Base-by-base conservation (phyloP, 2,329 filamentous ascomycete genomes). In the Dryadomyces sulphureus region DNA sequence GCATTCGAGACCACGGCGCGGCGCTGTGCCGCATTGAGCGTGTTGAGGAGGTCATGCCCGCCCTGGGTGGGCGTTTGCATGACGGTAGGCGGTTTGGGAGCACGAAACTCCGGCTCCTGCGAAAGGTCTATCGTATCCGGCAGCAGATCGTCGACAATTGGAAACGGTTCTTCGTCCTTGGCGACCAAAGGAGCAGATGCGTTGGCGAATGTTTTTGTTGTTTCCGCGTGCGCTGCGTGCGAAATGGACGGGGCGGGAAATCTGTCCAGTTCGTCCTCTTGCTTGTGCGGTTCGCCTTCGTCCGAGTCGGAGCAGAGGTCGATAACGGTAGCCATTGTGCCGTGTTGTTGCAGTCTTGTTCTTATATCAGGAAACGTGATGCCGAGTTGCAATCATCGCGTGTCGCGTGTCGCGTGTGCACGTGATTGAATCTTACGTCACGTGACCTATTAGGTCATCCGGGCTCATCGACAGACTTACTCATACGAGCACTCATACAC, bases 11-110 rank as follows among this genome's bases (percentile, higher is more conserved):
- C 72, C 27, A 78, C 75, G 4, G 75, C 75, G 9, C 66, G 69
- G 22, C 65, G 61, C 59, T 79, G 75, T 16, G 74, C 74, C 35
- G 63, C 54, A 52, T 79, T 79, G 25, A 78, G 62, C 40, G 66
- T 69, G 46, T 60, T 57, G 49, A 78, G 60, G 44, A 75, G 11
- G 27, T 62, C 34, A 8, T 8, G 6, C 6, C 11, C 27, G 5
- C 9, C 27, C 5, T 32, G 11, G 5, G 9, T 8, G 27, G 27
- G 16, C n/a, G 27, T 30, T 30, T 30, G 7, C 7, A 14, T 30
- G 7, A 30, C 14, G 27, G 27, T 7, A 30, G 27, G 27, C 27
- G 27, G 7, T 30, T 30, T 30, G 27, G n/a, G n/a, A n/a, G n/a
- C n/a, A n/a, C n/a, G n/a, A n/a, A n/a, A n/a, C n/a, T n/a, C n/a